phyloP scores from a whole-genome alignment of 495 filamentous ascomycete genomes.

The Xanthoparmelia taractica region DNA sequence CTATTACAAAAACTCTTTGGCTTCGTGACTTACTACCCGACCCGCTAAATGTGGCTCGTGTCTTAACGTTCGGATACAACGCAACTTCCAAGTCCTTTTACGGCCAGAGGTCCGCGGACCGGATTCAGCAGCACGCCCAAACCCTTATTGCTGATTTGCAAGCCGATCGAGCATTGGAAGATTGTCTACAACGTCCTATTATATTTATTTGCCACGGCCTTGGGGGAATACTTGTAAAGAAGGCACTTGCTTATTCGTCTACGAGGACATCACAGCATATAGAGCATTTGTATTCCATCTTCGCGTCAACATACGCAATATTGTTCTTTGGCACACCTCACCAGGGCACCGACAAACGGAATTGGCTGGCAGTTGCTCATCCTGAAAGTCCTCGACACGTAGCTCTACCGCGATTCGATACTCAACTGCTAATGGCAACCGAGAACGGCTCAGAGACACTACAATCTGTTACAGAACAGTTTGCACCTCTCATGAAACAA shows the following conservation, averaged over 20 bases:
- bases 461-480: constrained; percentile 33
- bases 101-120: constrained; percentile 19
- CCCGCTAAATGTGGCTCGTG: constrained; percentile 11
- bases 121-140: constrained; percentile 23
- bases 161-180: constrained; percentile 24
- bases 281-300: constrained; percentile 29
- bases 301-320: constrained; percentile 28
- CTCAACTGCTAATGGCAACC: constrained; percentile 21
- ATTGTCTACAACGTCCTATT: constrained; percentile 29
- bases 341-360: constrained; percentile 14
- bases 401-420: constrained; percentile 9
- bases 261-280: constrained; percentile 23
- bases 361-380: constrained; percentile 7
- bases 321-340: constrained; percentile 35
- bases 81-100: constrained; percentile 19
- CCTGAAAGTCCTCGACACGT: background rate
- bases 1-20: constrained; percentile 16
- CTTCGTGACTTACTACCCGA: constrained; percentile 23
- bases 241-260: constrained; percentile 28
- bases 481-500: constrained; percentile 33
- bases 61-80: constrained; percentile 22
- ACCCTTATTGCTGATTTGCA: constrained; percentile 29
- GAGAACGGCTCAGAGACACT: constrained; percentile 29
- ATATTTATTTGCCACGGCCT: constrained; percentile 44
- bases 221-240: constrained; percentile 41